Percentiles rank a stretch among this genome's conserved stretches.
These are phyloP conservation scores for Lactifluus subvellereus DNA, from an alignment of 768 basidiomycete species.

Conservation along the genomic window DNA sequence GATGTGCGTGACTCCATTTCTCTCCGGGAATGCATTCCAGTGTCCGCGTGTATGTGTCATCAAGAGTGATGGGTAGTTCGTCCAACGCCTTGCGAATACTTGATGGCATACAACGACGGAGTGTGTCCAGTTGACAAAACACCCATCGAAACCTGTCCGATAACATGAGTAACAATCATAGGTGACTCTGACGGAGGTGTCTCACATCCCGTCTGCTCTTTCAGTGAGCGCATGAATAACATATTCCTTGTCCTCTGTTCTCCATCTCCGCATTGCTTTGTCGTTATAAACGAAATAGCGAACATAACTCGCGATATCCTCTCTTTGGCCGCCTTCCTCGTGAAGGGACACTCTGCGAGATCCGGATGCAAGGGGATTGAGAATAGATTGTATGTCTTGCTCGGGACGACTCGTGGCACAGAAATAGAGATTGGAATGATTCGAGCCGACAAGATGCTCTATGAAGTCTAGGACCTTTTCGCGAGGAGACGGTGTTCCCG, in stretches of 20 bases:
- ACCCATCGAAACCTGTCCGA: not conserved
- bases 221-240: not conserved
- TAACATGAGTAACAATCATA: not conserved
- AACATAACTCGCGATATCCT: not conserved
- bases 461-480: not conserved
- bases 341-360: not conserved
- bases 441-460: not conserved
- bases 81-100: not conserved
- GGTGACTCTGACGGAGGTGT: not conserved
- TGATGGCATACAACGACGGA: not conserved
- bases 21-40: not conserved
- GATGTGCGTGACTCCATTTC: not conserved
- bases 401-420: not conserved
- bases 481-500: not conserved
- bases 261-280: not conserved
- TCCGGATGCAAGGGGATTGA: not conserved
- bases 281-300: not conserved
- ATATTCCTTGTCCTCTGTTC: not conserved
- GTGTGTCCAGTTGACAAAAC: not conserved
- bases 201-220: not conserved
- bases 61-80: not conserved
- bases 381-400: not conserved
- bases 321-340: not conserved
- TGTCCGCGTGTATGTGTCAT: not conserved
- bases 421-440: not conserved